A percentile compares a stretch with the other conserved stretches of the same genome.
These are phyloP conservation scores for Dendrobium chrysotoxum DNA, from an alignment of 106 monocot genomes.

Conservation along the genomic window DNA sequence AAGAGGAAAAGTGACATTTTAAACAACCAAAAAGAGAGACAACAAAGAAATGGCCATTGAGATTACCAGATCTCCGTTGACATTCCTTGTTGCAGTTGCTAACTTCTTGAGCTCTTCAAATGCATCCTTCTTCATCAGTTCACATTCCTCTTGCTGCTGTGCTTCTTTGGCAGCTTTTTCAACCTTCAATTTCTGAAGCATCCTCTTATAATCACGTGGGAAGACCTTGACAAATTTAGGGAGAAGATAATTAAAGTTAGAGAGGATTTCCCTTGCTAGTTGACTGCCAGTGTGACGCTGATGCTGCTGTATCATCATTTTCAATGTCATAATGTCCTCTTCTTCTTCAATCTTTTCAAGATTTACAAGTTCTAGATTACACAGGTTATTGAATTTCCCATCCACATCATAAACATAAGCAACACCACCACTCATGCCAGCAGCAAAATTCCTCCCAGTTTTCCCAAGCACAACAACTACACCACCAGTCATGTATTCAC, in stretches of 20 bases:
- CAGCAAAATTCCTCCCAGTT: constrained; percentile 97
- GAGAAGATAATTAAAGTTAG: constrained; percentile 56
- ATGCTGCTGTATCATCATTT: constrained; percentile 95
- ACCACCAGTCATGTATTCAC: constrained; percentile 99
- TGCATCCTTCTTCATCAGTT: constrained; percentile 65
- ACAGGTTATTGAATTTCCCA: constrained; percentile 53
- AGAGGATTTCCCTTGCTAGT: constrained; percentile 65
- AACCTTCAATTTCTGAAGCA: constrained; percentile 57
- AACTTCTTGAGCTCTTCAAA: constrained; percentile 66
- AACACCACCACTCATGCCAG: constrained; percentile 98
- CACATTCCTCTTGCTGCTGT: constrained; percentile 44
- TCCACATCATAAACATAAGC: constrained; percentile 90
- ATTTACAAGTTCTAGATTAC: constrained; percentile 80
- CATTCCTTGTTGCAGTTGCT: constrained; percentile 24
- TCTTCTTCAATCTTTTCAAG: constrained; percentile 83
- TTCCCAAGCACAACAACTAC: constrained; percentile 81
- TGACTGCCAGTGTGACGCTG: constrained; percentile 73
- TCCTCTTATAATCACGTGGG: constrained; percentile 91
- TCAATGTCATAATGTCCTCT: constrained; percentile 75
- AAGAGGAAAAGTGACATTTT: not conserved
- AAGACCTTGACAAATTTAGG: constrained; percentile 90
- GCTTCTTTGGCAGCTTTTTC: constrained; percentile 69
- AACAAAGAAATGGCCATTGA: not conserved
- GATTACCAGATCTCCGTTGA: constrained; percentile 26
- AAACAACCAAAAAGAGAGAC: not conserved